These are phyloP conservation scores for Piedraia hortae DNA, from an alignment of 2,329 filamentous ascomycete species.

Conservation along the genomic window DNA sequence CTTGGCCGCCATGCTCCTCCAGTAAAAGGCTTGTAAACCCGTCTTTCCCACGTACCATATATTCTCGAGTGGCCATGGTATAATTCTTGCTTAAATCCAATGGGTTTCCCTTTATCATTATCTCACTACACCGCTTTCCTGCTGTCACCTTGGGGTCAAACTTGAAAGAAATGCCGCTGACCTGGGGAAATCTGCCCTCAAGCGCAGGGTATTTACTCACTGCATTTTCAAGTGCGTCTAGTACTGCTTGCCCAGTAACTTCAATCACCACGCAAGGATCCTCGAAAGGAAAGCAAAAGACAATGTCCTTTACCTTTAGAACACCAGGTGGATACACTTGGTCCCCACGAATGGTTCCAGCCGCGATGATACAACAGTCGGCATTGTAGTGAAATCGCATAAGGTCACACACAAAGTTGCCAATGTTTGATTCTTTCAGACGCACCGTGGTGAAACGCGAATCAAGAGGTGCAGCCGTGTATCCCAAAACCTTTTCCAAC, in stretches of 20 bases:
- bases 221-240: conserved; percentile 61
- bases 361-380: conserved; percentile 62
- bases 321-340: conserved; percentile 66
- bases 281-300: conserved; percentile 50
- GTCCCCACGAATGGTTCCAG: conserved; percentile 65
- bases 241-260: conserved; percentile 41
- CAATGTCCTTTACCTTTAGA: conserved; percentile 32
- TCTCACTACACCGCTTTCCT: conserved; percentile 34
- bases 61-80: conserved; percentile 51
- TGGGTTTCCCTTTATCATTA: conserved; percentile 31
- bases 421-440: conserved; percentile 51
- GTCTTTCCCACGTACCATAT: conserved; percentile 59
- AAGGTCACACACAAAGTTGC: conserved; percentile 75
- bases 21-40: conserved; percentile 56
- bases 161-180: conserved; percentile 53
- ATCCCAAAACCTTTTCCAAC: conserved; percentile 58
- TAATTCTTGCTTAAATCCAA: conserved; percentile 39
- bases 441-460: conserved; percentile 66
- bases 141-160: conserved; percentile 37
- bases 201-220: conserved; percentile 57
- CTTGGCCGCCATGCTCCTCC: conserved; percentile 44
- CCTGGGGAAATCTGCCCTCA: conserved; percentile 62
- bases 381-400: conserved; percentile 62
- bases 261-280: conserved; percentile 60
- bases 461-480: conserved; percentile 57